A percentile compares a stretch with the other conserved stretches of the same genome.
Evolutionary conservation across 1,284 basidiomycete species (phyloP).

Genomic region (Microstroma glucosiphilum): DNA sequence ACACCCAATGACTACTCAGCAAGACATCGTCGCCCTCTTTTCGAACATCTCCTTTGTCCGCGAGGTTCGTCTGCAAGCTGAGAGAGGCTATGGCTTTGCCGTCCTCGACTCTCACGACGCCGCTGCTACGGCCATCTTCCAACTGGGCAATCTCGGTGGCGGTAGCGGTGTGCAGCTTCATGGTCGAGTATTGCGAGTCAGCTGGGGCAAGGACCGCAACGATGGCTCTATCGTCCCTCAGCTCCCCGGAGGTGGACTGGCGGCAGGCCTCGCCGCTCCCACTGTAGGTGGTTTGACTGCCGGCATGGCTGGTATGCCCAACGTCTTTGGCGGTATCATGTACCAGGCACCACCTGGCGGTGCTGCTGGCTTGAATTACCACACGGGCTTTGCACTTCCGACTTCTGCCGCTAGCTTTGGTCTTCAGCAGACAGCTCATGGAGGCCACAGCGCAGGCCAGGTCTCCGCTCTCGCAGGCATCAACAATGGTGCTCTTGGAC

Average conservation of each 20-base stretch:
- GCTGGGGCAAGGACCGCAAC: constrained; percentile 82
- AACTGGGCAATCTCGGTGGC: constrained; percentile 65
- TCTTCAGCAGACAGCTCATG: no score
- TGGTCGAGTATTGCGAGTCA: constrained; percentile 89
- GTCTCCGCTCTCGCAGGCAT: no score
- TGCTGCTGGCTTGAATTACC: constrained; percentile 10
- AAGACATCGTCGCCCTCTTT: constrained; percentile 91
- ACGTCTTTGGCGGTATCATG: not conserved
- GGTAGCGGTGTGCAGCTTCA: constrained; percentile 68
- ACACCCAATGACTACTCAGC: constrained; percentile 87
- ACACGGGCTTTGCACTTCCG: no score
- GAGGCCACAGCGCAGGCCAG: no score
- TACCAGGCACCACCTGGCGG: constrained; percentile 11
- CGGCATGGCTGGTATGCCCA: not conserved
- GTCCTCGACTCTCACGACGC: constrained; percentile 96
- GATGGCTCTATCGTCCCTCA: not conserved
- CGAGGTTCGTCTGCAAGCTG: constrained; percentile 96
- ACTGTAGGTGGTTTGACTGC: not conserved
- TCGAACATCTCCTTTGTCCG: constrained; percentile 93
- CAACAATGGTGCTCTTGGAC: no score
- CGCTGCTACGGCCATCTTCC: constrained; percentile 91
- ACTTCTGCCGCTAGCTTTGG: no score
- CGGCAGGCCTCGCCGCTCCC: not conserved
- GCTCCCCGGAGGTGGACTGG: no score
- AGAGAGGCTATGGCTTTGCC: constrained; percentile 95